Evolutionary conservation across 768 basidiomycete genomes (phyloP).

Genomic region (Lactarius tabidus): DNA sequence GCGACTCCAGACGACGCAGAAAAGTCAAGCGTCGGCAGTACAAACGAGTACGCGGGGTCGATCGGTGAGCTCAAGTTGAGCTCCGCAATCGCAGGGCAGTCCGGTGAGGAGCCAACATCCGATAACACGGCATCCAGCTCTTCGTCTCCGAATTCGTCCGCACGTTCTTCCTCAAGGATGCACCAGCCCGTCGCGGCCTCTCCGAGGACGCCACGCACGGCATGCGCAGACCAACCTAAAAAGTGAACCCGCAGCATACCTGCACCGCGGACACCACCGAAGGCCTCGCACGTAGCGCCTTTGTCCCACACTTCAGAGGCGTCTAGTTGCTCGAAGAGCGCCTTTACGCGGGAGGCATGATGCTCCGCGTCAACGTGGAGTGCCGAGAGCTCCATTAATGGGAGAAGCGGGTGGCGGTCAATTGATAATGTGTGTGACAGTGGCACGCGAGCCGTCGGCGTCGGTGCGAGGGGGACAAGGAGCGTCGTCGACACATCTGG

Average conservation of each 20-base stretch:
- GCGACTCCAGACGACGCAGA: conserved; percentile 44
- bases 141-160: conserved; percentile 16
- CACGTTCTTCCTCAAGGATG: conserved; percentile 53
- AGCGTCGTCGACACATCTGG: conserved; percentile 57
- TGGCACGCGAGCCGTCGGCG: conserved; percentile 62
- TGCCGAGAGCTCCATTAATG: conserved; percentile 47
- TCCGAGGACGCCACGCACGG: conserved; percentile 65
- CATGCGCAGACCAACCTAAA: conserved; percentile 63
- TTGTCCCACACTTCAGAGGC: conserved; percentile 62
- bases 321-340: conserved; percentile 70
- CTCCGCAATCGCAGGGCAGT: conserved; percentile 10
- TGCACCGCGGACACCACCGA: conserved; percentile 57
- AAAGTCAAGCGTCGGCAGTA: conserved; percentile 75
- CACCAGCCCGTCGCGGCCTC: conserved; percentile 76
- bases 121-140: conserved; percentile 28
- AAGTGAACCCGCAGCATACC: conserved; percentile 67
- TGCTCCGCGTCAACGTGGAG: conserved; percentile 50
- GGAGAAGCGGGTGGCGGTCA: conserved; percentile 42
- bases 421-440: conserved; percentile 36
- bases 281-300: conserved; percentile 57
- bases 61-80: conserved; percentile 27
- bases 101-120: conserved; percentile 20
- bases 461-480: conserved; percentile 73
- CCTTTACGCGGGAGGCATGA: conserved; percentile 61
- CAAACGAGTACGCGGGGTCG: conserved; percentile 63